Evolutionary conservation across 139 green algal genomes (phyloP), one percentile per base, ranked within the genome.

Genomic region (Diplosphaera chodatii): DNA sequence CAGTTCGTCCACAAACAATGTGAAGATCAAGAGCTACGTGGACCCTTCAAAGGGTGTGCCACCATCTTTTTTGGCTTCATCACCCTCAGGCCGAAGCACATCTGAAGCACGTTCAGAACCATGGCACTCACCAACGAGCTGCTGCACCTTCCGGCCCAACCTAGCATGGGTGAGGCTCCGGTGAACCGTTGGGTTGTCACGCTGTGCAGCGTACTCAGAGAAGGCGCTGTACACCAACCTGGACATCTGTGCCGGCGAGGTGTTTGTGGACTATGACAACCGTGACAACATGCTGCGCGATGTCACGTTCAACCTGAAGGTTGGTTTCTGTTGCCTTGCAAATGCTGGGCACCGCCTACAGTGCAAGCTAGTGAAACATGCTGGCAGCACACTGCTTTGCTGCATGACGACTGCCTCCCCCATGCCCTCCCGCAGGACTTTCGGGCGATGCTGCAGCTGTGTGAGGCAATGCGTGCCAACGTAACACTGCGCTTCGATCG

Each of bases 221-320:
- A 76, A 77, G 30, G 66, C 77, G 0, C 74, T 93, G 74, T 77
- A 83, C 64, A 90, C 88, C n/a, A 65, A 77, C 32, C 69, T 93
- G 66, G 64, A 76, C 5, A 40, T 93, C 30, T 74, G 92, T 70
- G 83, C 77, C 16, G 69, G 74, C 4, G 77, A 80, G 64, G 72
- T 85, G 21, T 93, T 93, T 69, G 63, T 82, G n/a, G 63, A 37
- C 1, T 93, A 89, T 33, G 56, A 59, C 29, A 83, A 92, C 74
- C 65, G 28, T 32, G 69, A 64, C 13, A 64, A 72, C 0, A 63
- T 70, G 23, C 32, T 71, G 0, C 40, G 67, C 16, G 86, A 93
- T 30, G 85, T 90, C 15, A 93, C 84, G 4, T 87, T 92, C 77
- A 93, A 94, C 76, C 56, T 93, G 16, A 48, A 48, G 37, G 37